A percentile compares a stretch with the other conserved stretches of the same genome.
Conservation (phyloP, 352 stramenopile species). For the Phytophthora sp. region DNA sequence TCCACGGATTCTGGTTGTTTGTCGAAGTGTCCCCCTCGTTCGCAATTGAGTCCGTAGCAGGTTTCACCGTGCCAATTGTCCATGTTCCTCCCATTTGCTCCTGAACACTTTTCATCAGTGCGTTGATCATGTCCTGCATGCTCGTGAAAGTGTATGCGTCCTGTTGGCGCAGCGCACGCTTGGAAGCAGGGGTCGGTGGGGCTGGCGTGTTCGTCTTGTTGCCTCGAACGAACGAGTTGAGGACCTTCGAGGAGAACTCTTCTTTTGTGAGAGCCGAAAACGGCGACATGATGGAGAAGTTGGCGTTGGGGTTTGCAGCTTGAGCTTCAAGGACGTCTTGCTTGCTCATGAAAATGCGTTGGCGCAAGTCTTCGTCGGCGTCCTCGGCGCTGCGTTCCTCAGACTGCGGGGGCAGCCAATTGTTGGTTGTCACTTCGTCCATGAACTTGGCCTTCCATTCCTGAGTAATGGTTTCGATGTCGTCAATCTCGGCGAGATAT, state of each 20-base stretch:
- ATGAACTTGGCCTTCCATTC: constrained; percentile 28
- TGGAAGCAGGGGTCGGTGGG: constrained; percentile 6
- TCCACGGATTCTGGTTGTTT: constrained; percentile 22
- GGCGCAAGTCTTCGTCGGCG: constrained; percentile 31
- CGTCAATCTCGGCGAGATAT: constrained; percentile 37
- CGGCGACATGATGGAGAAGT: constrained; percentile 48
- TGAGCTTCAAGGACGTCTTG: constrained; percentile 28
- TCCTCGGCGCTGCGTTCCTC: constrained; percentile 30
- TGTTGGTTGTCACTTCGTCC: constrained; percentile 15
- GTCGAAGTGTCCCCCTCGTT: constrained; percentile 8
- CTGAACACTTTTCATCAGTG: constrained; percentile 25
- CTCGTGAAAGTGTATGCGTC: constrained; percentile 27
- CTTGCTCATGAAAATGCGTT: constrained; percentile 46
- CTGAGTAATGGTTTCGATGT: constrained; percentile 13
- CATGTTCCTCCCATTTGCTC: constrained; percentile 26
- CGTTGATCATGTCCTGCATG: constrained; percentile 31
- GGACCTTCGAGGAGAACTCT: constrained; percentile 42
- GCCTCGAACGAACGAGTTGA: constrained; percentile 28
- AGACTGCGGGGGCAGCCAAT: constrained; percentile 29
- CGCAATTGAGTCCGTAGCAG: constrained; percentile 10
- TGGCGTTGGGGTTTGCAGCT: constrained; percentile 36
- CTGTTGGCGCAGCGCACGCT: constrained; percentile 26
- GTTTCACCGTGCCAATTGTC: constrained; percentile 25
- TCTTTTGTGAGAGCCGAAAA: constrained; percentile 49
- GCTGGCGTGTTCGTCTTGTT: constrained; percentile 12